Conservation (phyloP, 1,139 yeast genomes). For the Suhomyces bribrorum region DNA sequence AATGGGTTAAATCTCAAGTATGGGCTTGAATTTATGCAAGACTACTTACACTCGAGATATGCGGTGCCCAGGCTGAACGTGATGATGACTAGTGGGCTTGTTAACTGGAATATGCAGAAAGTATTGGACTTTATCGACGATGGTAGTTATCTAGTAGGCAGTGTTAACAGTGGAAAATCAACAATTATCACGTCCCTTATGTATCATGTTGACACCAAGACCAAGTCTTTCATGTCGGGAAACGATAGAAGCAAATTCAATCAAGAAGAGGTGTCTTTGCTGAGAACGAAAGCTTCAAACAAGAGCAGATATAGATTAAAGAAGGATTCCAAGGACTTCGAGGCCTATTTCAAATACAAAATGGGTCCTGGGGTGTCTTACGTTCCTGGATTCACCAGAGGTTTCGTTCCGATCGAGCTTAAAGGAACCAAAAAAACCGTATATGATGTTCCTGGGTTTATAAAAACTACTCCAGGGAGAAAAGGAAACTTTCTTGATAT, state of each 20-base stretch:
- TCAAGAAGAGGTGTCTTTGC: slow-evolving; percentile 21
- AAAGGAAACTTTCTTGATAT: slow-evolving; percentile 29
- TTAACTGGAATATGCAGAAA: slow-evolving; percentile 52
- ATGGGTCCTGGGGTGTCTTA: slow-evolving; percentile 50
- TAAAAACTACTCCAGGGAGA: slow-evolving; percentile 8
- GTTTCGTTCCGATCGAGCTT: slow-evolving; percentile 37
- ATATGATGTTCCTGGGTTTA: slow-evolving; percentile 61
- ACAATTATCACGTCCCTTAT: slow-evolving; percentile 56
- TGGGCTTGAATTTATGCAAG: slow-evolving; percentile 45
- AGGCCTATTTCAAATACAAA: slow-evolving; percentile 19
- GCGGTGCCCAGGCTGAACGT: slow-evolving; percentile 49
- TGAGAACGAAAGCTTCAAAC: slow-evolving; percentile 10
- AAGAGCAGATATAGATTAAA: slow-evolving; percentile 12
- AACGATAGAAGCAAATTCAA: slow-evolving; percentile 17
- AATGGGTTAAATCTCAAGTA: slow-evolving; percentile 36
- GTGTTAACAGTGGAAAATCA: slow-evolving; percentile 78
- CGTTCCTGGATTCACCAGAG: slow-evolving; percentile 61
- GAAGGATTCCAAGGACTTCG: slow-evolving; percentile 16
- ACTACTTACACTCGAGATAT: slow-evolving; percentile 41
- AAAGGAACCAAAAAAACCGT: slow-evolving; percentile 29
- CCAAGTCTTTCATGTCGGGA: slow-evolving; percentile 6
- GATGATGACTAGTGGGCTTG: slow-evolving; percentile 49
- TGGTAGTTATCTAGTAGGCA: slow-evolving; percentile 63
- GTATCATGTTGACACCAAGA: slow-evolving; percentile 21
- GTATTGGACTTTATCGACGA: slow-evolving; percentile 39